Percentiles rank a stretch among this genome's conserved stretches.
phyloP scores from a whole-genome alignment of 2,329 filamentous ascomycete species.

The Verticillium albo-atrum region DNA sequence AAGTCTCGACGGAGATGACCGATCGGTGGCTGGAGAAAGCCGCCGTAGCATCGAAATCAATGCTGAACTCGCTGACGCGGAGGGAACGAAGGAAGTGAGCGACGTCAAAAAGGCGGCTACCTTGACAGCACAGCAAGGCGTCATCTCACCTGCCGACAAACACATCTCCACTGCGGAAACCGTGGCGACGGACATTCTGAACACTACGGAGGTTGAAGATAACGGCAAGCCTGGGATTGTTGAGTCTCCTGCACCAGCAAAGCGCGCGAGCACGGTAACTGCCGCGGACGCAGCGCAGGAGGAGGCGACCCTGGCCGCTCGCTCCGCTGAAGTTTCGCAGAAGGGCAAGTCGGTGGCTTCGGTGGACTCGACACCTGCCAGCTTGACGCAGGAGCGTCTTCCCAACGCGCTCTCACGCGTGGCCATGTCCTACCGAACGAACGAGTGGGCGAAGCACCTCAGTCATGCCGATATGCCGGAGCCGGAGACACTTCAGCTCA shows the following conservation, averaged over 20 bases:
- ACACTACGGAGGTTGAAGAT: slow-evolving; percentile 11
- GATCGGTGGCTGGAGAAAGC: slow-evolving; percentile 18
- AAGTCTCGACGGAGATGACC: slow-evolving; percentile 36
- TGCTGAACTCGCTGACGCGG: slow-evolving; percentile 27
- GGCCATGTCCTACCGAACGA: slow-evolving; percentile 80
- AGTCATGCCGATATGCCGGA: slow-evolving; percentile 70
- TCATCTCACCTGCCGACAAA: slow-evolving; percentile 6
- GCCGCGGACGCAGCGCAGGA: slow-evolving; percentile 12
- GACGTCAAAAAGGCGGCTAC: slow-evolving; percentile 1
- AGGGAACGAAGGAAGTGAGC: background rate
- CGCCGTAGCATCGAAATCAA: slow-evolving; percentile 32
- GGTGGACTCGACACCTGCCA: slow-evolving; percentile 36
- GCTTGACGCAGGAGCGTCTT: slow-evolving; percentile 57
- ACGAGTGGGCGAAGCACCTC: slow-evolving; percentile 94
- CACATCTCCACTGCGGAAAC: slow-evolving; percentile 21
- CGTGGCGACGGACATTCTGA: slow-evolving; percentile 20
- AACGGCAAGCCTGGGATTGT: slow-evolving; percentile 8
- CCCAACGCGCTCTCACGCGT: slow-evolving; percentile 71
- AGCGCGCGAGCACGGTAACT: slow-evolving; percentile 9
- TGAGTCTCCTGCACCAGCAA: background rate
- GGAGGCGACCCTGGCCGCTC: slow-evolving; percentile 9
- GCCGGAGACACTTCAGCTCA: slow-evolving; percentile 53
- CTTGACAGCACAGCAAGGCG: background rate
- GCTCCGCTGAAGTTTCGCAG: slow-evolving; percentile 7
- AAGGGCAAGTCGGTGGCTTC: slow-evolving; percentile 37